phyloP scores from a whole-genome alignment of 805 yeast species.

The Wickerhamomyces chaumierensis region DNA sequence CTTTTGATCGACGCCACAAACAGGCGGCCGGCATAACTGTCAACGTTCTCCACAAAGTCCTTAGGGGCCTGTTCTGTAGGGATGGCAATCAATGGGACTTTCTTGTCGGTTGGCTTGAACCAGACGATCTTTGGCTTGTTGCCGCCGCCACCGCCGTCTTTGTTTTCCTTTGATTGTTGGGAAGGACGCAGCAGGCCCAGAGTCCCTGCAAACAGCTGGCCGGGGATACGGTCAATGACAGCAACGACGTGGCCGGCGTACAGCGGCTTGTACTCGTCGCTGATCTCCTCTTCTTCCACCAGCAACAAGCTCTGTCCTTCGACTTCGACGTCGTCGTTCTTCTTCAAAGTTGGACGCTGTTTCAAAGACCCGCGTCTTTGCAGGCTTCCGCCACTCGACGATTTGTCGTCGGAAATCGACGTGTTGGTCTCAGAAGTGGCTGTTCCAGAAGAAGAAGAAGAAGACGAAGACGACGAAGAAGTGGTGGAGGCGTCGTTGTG shows the following conservation, averaged over 20 bases:
- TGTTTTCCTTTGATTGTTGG: conserved; percentile 42
- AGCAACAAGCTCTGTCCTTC: conserved; percentile 90
- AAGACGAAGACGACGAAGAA: conserved; percentile 12
- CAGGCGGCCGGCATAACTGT: conserved; percentile 64
- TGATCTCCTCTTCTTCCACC: conserved; percentile 92
- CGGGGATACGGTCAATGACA: conserved; percentile 93
- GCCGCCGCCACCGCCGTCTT: conserved; percentile 4
- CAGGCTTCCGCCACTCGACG: conserved; percentile 27
- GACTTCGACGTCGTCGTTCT: conserved; percentile 96
- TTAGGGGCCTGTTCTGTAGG: conserved; percentile 97
- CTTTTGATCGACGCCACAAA: conserved; percentile 94
- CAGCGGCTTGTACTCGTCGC: conserved; percentile 83
- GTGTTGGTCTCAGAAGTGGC: conserved; percentile 2
- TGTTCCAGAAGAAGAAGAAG: too few species aligned
- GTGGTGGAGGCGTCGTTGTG: conserved; percentile 73
- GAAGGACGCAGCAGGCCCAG: conserved; percentile 91
- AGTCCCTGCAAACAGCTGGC: conserved; percentile 91
- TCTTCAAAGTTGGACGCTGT: conserved; percentile 94
- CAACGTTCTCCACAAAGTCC: conserved; percentile 90
- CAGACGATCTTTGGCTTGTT: conserved; percentile 87
- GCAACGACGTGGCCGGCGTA: conserved; percentile 99
- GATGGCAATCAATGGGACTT: conserved; percentile 94
- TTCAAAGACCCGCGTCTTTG: conserved; percentile 83
- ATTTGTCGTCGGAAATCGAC: background rate
- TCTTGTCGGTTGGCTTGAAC: conserved; percentile 98